Evolutionary conservation across 441 rosid species (phyloP).

Genomic region (Euphorbia corollata): DNA sequence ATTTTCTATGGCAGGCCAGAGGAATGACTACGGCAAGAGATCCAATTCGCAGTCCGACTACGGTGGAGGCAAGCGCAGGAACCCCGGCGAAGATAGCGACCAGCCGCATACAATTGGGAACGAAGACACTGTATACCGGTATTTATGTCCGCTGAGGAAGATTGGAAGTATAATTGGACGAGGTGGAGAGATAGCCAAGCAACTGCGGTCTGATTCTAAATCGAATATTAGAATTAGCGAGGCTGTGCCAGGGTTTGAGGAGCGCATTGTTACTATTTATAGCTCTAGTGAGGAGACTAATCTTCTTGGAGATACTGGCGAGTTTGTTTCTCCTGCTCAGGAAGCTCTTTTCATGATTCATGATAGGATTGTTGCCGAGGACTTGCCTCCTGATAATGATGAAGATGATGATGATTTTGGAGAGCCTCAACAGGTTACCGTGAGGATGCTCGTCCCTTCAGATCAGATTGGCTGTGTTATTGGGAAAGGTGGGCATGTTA

Average conservation of each 20-base stretch:
- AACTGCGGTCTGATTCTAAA: constrained; percentile 68
- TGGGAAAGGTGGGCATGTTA: constrained; percentile 94
- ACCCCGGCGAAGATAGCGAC: constrained; percentile 58
- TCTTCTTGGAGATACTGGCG: constrained; percentile 48
- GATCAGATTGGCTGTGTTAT: constrained; percentile 98
- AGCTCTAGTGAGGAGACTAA: constrained; percentile 80
- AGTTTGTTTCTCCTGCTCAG: constrained; percentile 70
- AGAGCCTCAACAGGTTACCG: constrained; percentile 55
- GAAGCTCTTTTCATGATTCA: constrained; percentile 86
- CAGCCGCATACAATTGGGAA: constrained; percentile 38
- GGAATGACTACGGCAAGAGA: constrained; percentile 84
- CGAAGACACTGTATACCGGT: constrained; percentile 88
- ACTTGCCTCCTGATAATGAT: constrained; percentile 31
- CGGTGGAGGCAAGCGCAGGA: constrained; percentile 63
- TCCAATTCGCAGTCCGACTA: constrained; percentile 63
- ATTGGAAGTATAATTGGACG: constrained; percentile 92
- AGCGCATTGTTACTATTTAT: constrained; percentile 81
- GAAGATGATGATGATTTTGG: constrained; percentile 25
- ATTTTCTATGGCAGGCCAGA: constrained; percentile 58
- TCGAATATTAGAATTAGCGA: constrained; percentile 83
- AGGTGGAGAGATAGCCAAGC: constrained; percentile 93
- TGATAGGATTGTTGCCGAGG: constrained; percentile 74
- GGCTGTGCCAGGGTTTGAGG: constrained; percentile 70
- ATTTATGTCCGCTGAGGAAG: constrained; percentile 79
- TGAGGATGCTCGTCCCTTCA: constrained; percentile 79